A percentile compares a stretch with the other conserved stretches of the same genome.
These are phyloP conservation scores for Sarocladiaceae sp. DNA, from an alignment of 2,329 filamentous ascomycete genomes.

Conservation along the genomic window DNA sequence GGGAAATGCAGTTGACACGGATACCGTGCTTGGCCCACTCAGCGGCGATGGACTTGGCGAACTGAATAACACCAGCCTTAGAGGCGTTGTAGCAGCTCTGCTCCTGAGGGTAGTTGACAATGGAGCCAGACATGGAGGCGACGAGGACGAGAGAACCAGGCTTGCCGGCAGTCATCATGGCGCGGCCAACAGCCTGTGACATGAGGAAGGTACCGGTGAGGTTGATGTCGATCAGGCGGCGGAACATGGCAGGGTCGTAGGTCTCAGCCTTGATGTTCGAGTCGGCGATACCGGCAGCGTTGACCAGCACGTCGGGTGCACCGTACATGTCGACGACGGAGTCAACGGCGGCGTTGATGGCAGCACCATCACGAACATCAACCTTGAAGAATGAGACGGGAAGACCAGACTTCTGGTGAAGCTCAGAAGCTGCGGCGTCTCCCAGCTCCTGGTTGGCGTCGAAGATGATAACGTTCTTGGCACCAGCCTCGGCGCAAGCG, in stretches of 20 bases:
- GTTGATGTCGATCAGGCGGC: conserved; percentile 77
- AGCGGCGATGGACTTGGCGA: conserved; percentile 75
- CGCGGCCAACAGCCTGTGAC: conserved; percentile 65
- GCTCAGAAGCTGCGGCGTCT: conserved; percentile 63
- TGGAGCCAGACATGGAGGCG: conserved; percentile 75
- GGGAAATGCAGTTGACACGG: conserved; percentile 79
- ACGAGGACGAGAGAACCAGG: conserved; percentile 72
- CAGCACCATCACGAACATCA: conserved; percentile 67
- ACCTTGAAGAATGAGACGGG: conserved; percentile 75
- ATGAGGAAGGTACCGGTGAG: conserved; percentile 75
- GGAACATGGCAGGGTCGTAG: conserved; percentile 73
- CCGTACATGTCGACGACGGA: conserved; percentile 64
- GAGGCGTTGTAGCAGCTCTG: conserved; percentile 81
- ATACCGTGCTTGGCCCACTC: conserved; percentile 82
- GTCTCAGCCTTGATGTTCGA: conserved; percentile 80
- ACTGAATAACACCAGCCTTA: conserved; percentile 75
- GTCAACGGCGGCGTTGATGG: conserved; percentile 65
- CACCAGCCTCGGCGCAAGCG: conserved; percentile 71
- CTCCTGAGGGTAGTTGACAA: conserved; percentile 84
- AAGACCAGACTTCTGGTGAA: conserved; percentile 68
- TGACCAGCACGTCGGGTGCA: conserved; percentile 70
- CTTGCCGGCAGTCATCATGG: conserved; percentile 69
- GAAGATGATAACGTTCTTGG: conserved; percentile 69
- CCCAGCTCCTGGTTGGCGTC: conserved; percentile 74
- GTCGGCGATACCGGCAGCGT: conserved; percentile 76